Percentiles rank a stretch among this genome's conserved stretches.
Conservation (phyloP, 2,329 filamentous ascomycete species). For the Fusarium sacchari region DNA sequence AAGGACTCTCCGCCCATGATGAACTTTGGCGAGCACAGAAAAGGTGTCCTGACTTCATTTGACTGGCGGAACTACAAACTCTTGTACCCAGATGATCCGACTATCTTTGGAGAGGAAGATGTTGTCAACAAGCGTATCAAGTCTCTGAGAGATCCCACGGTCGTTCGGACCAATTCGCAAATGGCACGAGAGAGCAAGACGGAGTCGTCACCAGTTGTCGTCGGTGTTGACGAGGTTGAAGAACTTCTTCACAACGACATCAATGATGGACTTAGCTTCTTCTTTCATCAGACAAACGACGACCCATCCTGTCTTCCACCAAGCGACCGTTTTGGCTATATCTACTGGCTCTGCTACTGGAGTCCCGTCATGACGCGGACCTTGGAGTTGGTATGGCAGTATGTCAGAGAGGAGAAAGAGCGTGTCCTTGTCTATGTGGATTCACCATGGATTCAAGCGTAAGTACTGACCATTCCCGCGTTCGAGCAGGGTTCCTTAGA, state of each 20-base stretch:
- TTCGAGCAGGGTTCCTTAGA: no score
- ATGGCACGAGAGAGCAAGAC: not conserved
- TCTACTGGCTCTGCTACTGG: not conserved
- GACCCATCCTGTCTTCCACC: not conserved
- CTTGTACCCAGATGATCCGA: not conserved
- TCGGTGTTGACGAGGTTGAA: not conserved
- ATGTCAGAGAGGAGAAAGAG: no score
- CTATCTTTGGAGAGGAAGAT: fast-evolving
- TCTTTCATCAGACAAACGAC: not conserved
- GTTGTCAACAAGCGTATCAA: not conserved
- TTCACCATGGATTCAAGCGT: no score
- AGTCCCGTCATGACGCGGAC: not conserved
- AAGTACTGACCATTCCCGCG: no score
- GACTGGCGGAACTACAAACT: not conserved
- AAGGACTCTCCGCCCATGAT: not conserved
- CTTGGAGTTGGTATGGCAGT: not conserved
- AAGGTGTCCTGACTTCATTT: not conserved
- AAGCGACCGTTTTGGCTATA: not conserved
- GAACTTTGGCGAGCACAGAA: not conserved
- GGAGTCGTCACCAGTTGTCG: fast-evolving
- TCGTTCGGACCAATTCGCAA: not conserved
- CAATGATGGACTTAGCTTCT: not conserved
- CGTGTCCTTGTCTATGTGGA: no score
- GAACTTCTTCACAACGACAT: not conserved
- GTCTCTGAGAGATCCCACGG: not conserved